Evolutionary conservation across 768 basidiomycete species (phyloP), one percentile per base, ranked within the genome.

Genomic region (Boletus pseudo-olivaceus): DNA sequence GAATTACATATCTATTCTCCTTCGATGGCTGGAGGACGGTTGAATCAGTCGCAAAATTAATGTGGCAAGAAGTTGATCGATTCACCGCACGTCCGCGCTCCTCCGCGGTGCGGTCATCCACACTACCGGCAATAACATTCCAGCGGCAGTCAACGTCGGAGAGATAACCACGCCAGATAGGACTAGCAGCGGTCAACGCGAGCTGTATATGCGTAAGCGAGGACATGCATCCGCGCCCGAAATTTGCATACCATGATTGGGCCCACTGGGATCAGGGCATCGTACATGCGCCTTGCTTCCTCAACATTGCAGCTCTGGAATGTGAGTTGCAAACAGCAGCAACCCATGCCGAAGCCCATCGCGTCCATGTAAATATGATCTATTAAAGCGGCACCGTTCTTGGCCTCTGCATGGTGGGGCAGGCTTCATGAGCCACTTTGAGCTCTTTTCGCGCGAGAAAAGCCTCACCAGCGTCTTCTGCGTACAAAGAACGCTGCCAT

Each of bases 271-370:
- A 97, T 86, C 47, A 99, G 78, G n/a, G 90, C 91, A 68, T 99
- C 97, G 68, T 99, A 99, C 73, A 98, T 84, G 51, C 90, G 78
- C 66, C 93, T 80, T 11, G 97, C 94, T 68, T 99, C 94, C 32
- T 82, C 79, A 27, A 99, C 85, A 73, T 93, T 93, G 72, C 93
- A 97, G 3, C 94, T 88, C 72, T 99, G 97, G 75, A 98, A 98
- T 14, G 97, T 99, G 56, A 98, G 79, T 65, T 99, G 97, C 48
- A 99, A 78, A 71, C 97, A 98, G 65, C 93, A 96, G 62, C 96
- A 98, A 7, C 97, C 97, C 97, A 98, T 99, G 44, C 97, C 97
- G 70, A 99, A 99, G 29, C 95, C 96, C 97, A 98, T 98, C 9
- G 97, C 95, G 70, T 99, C 97, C 77, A 98, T 82, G 69, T 98